Evolutionary conservation across 371 early-diverging fungal genomes (phyloP), one percentile per base, ranked within the genome.

Genomic region (Syncephalastrum racemosum): DNA sequence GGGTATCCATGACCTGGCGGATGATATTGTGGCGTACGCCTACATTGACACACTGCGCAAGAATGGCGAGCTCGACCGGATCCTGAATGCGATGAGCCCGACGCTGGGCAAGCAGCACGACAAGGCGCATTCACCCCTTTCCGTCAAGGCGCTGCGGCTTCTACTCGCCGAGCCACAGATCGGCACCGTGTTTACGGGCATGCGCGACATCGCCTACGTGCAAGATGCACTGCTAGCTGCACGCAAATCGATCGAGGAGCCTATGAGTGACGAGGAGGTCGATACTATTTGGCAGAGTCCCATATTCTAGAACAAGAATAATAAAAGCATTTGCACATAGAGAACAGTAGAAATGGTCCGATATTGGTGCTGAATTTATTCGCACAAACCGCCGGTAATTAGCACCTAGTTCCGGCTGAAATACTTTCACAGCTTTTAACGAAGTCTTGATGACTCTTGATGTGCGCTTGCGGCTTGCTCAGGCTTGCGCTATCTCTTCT

Each of bases 151-250:
- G 4, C 62, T 84, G 19, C 69, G 82, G 19, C 68, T 77, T 27
- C 54, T 75, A 13, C 48, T 77, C 18, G 82, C 82, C 5, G 74
- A 86, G 48, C 56, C 68, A 24, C 61, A 77, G 57, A 71, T 83
- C 5, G 91, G 87, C 2, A 82, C 84, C n/a, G 85, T 87, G 3
- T 77, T 89, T 56, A 87, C 87, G 1, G 91, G 91, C 7, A 88
- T 88, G 89, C 67, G 87, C 45, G 75, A 75, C 20, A 75, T 68
- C 2, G 60, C 67, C 1, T 87, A 90, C 70, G 88, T 90, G 0
- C 62, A 79, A 10, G 89, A 85, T 58, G 83, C 84, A 0, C 20
- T 82, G 31, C 43, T 64, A 46, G 80, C 77, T n/a, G 64, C 63
- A 1, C 27, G 60, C 5, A 36, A 47, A 27, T 50, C 43, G 39